Base-by-base conservation (phyloP, 2,329 filamentous ascomycete genomes). In the Aspergillus vadensis region DNA sequence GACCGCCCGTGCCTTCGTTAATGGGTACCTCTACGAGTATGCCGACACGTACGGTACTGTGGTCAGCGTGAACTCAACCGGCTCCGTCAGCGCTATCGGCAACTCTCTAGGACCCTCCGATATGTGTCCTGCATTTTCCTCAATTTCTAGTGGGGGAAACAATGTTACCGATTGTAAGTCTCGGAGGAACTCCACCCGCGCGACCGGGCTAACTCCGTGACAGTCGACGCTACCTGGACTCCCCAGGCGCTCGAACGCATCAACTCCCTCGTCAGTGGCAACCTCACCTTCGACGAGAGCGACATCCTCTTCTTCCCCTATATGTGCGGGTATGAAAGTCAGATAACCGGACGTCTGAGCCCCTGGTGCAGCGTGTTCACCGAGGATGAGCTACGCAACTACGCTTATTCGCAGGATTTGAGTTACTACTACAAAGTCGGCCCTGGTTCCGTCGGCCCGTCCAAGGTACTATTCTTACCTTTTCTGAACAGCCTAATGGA, bases 261-360 rank as follows among this genome's bases (percentile, higher is more conserved):
- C 50, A 84, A 88, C 65, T 61, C 74, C 5, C 69, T 85, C 36
- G 80, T 88, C 32, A 67, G 73, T 0, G 86, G 87, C 1, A 70
- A 72, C 14, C 80, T 89, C 36, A 82, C 81, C 1, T 79, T 89
- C 36, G 81, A 79, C 0, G 75, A 81, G 32, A 74, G 72, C 1
- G 85, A 89, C 59, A 77, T 87, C 44, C 78, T 76, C 7, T 81
- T 83, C 48, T 86, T 90, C 53, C 86, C 87, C 0, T 89, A 90
- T 66, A 79, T 90, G n/a, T 91, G 88, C 66, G 88, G 86, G 4
- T 91, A 88, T 61, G 88, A 91, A 67, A 86, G 83, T 3, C 88
- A 90, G 67, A 89, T 90, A 64, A 85, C 80, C 0, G 87, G 88
- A 1, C 76, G 75, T 2, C 72, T 85, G 4, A 88, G 85, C 4